Percentiles rank a stretch among this genome's conserved stretches.
These are phyloP conservation scores for Phlyctochytrium arcticum DNA, from an alignment of 192 early-diverging fungal species.

Conservation along the genomic window DNA sequence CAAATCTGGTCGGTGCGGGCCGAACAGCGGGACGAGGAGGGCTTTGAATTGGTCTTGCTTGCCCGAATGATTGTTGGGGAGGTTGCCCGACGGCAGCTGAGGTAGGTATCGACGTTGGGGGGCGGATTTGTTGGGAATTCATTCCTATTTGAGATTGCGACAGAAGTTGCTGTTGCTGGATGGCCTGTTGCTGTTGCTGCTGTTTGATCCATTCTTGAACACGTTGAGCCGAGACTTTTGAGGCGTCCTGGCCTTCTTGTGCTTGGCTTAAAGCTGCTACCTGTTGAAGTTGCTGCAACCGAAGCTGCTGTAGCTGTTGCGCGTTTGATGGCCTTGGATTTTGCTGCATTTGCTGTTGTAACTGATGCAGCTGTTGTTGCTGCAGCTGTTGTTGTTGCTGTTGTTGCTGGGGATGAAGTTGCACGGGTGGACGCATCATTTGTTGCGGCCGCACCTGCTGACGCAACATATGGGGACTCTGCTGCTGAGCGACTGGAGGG, in stretches of 20 bases:
- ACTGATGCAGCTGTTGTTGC: slow-evolving; percentile 1
- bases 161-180: slow-evolving; percentile 13
- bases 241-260: not conserved
- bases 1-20: slow-evolving; percentile 1
- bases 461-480: too few relatives aligned
- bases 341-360: not conserved
- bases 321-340: not conserved
- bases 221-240: not conserved
- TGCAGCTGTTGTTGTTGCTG: slow-evolving; percentile 6
- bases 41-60: not conserved
- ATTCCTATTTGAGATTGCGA: too few relatives aligned
- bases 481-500: too few relatives aligned
- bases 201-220: not conserved
- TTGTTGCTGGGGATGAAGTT: not conserved
- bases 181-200: not conserved
- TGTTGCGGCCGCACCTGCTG: slow-evolving; percentile 8
- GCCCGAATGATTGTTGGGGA: too few relatives aligned
- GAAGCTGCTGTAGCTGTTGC: not conserved
- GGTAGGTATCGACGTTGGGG: too few relatives aligned
- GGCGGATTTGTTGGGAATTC: too few relatives aligned
- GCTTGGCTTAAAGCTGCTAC: not conserved
- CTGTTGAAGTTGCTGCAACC: not conserved
- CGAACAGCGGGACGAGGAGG: not conserved
- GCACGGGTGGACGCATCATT: not conserved
- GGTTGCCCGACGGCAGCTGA: too few relatives aligned